Percentiles rank a stretch among this genome's conserved stretches.
These are phyloP conservation scores for Aphanomyces stellatus DNA, from an alignment of 352 stramenopile species.

Conservation along the genomic window DNA sequence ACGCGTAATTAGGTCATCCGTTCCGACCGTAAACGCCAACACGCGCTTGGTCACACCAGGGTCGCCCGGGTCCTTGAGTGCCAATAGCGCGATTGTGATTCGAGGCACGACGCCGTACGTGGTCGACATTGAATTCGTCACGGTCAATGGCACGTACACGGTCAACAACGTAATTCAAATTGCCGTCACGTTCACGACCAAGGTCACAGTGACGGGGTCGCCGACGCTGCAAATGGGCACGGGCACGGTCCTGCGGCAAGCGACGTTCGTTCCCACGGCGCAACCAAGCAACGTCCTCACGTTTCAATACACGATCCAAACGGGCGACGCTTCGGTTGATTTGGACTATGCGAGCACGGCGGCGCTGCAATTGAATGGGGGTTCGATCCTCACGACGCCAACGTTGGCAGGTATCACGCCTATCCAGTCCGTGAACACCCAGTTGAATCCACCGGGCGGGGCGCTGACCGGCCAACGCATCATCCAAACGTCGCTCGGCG, in stretches of 20 bases:
- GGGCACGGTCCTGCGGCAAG: conserved; percentile 29
- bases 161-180: conserved; percentile 49
- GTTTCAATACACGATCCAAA: conserved; percentile 51
- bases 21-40: conserved; percentile 56
- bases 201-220: conserved; percentile 31
- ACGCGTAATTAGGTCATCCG: conserved; percentile 49
- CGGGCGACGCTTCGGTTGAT: conserved; percentile 35
- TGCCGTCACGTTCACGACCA: conserved; percentile 58
- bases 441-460: conserved; percentile 68
- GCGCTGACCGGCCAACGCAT: conserved; percentile 29
- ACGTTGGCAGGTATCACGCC: conserved; percentile 26
- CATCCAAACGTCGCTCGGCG: conserved; percentile 43
- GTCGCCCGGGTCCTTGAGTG: conserved; percentile 55
- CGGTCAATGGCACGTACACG: conserved; percentile 49
- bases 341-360: conserved; percentile 43
- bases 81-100: conserved; percentile 56
- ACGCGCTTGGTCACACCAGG: conserved; percentile 56
- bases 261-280: conserved; percentile 42
- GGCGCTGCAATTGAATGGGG: conserved; percentile 47
- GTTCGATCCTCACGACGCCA: conserved; percentile 59
- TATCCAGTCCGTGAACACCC: conserved; percentile 50
- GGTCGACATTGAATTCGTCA: conserved; percentile 39
- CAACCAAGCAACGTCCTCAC: conserved; percentile 33
- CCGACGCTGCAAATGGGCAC: conserved; percentile 1
- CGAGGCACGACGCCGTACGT: conserved; percentile 63